Evolutionary conservation across 2,329 filamentous ascomycete species (phyloP), one percentile per base, ranked within the genome.

Genomic region (Fusarium sp.): DNA sequence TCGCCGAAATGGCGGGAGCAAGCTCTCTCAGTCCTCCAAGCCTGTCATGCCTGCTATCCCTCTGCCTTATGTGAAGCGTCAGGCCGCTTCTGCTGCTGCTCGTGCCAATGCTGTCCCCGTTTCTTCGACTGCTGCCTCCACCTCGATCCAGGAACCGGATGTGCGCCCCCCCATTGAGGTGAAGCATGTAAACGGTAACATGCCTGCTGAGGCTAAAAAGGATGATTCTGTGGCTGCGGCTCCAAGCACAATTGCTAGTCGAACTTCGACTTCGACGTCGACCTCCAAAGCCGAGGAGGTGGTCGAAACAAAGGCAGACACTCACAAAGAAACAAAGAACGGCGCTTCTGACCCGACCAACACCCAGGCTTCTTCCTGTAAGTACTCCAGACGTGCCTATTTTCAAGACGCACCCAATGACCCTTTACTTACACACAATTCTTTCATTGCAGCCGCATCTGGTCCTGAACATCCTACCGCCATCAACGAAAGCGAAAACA

Each of bases 31-130:
- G 60, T 76, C 73, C 65, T 69, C 78, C 65, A 82, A 81, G 72
- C 78, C 81, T 54, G 78, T 84, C 45, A 76, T 82, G 64, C 83
- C 83, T 66, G 83, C 80, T 63, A 80, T 84, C 51, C 83, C 83
- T 55, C 73, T 84, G 69, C 81, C 81, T 24, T 79, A 83, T 69
- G 78, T 82, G 57, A 84, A 83, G 73, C 82, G 82, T 63, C 80
- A 83, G 73, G 80, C 80, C 64, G 80, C 81, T 42, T 76, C 80
- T 17, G 75, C 80, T 28, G 78, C 81, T 38, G 78, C 78, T 57
- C 77, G 81, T 63, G 70, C 79, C 32, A 74, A 74, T 63, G 63
- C 74, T 63, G 45, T 66, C 57, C 61, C 67, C 32, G 47, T 60
- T 60, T 55, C 66, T 63, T 61, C 73, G 22, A 55, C 51, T 51